Evolutionary conservation across 345 rosid species (phyloP).

Genomic region (Jatropha curcas): DNA sequence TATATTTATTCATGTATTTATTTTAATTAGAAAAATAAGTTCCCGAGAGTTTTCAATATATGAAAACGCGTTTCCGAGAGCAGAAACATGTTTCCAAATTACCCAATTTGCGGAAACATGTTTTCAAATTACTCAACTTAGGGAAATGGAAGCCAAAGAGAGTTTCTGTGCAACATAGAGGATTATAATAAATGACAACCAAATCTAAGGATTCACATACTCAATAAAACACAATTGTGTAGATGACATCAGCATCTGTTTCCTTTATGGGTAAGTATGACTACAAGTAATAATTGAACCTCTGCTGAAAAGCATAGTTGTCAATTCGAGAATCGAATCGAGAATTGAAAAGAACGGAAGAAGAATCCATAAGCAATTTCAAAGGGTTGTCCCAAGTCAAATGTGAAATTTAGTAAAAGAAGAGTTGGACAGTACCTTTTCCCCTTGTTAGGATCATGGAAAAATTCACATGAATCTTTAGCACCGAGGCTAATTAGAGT

Average conservation of each 20-base stretch:
- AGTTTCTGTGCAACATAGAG: too few relatives aligned
- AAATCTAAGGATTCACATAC: background rate
- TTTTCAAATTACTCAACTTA: too few relatives aligned
- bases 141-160: too few relatives aligned
- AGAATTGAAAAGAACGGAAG: background rate
- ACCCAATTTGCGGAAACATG: too few relatives aligned
- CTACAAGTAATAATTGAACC: background rate
- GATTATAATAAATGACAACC: background rate
- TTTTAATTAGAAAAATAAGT: too few relatives aligned
- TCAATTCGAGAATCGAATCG: too few relatives aligned
- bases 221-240: background rate
- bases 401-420: background rate
- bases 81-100: too few relatives aligned
- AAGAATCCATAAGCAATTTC: background rate
- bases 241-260: background rate
- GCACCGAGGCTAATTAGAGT: constrained; percentile 64
- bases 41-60: too few relatives aligned
- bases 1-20: too few relatives aligned
- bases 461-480: constrained; percentile 77
- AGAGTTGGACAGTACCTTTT: constrained; percentile 51
- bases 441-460: constrained; percentile 84
- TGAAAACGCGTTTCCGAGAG: too few relatives aligned
- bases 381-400: background rate
- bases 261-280: background rate
- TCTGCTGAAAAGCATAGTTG: background rate